Conservation (phyloP, 192 early-diverging fungal species). For the Backusella macrospora region DNA sequence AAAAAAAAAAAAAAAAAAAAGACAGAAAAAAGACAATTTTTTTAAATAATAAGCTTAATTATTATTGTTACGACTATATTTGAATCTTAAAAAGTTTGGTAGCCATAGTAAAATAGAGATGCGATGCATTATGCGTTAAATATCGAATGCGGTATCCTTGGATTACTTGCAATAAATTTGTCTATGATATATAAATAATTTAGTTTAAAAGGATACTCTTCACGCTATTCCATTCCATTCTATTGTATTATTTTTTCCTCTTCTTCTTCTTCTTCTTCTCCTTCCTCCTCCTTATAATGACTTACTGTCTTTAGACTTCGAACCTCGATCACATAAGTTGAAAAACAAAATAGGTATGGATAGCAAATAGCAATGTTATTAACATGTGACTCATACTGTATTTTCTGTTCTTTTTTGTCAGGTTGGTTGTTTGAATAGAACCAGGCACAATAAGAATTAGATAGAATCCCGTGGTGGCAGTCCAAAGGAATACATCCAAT, state of each 20-base stretch:
- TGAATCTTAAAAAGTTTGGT: slow-evolving; percentile 2
- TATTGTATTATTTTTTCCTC: not conserved
- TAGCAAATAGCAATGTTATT: not conserved
- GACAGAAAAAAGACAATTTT: not conserved
- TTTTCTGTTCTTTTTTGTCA: not conserved
- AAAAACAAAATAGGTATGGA: slow-evolving; percentile 21
- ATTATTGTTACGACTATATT: not conserved
- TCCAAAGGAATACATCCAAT: not conserved
- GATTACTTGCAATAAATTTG: slow-evolving; percentile 22
- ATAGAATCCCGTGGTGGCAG: not conserved
- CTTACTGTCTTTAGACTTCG: slow-evolving; percentile 30
- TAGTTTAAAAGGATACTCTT: not conserved
- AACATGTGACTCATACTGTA: slow-evolving; percentile 17
- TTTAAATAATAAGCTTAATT: no score
- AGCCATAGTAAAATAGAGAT: not conserved
- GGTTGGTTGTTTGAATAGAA: slow-evolving; percentile 1
- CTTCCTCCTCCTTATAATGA: not conserved
- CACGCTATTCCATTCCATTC: no score
- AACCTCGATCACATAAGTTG: slow-evolving; percentile 24
- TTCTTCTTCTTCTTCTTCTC: not conserved
- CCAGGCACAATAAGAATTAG: slow-evolving; percentile 4
- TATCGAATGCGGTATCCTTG: slow-evolving; percentile 25
- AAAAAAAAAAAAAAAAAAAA: not conserved
- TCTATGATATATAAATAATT: not conserved
- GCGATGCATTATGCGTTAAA: slow-evolving; percentile 1